Conservation (phyloP, 352 stramenopile genomes). For the Bremia lactucae region DNA sequence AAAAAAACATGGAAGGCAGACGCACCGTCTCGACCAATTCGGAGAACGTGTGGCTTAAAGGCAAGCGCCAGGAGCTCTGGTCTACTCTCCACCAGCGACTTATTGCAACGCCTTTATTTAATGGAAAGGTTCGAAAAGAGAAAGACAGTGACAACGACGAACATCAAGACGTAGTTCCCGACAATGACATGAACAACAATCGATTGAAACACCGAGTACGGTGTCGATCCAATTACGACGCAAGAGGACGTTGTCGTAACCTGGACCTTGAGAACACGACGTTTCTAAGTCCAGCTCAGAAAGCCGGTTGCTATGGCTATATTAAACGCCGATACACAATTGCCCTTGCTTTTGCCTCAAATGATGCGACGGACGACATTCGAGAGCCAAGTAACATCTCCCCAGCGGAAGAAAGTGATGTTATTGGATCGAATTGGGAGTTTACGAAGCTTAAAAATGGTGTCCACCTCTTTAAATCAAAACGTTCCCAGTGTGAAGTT, state of each 20-base stretch:
- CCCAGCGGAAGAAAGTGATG: constrained; percentile 13
- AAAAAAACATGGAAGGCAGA: too few relatives aligned
- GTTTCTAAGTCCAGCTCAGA: constrained; percentile 48
- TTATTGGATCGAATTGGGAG: constrained; percentile 39
- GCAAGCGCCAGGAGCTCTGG: constrained; percentile 23
- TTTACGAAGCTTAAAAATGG: constrained; percentile 54
- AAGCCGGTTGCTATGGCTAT: constrained; percentile 74
- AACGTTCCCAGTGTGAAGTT: constrained; percentile 60
- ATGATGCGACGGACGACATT: constrained; percentile 13
- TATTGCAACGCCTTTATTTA: constrained; percentile 5
- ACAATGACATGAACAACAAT: constrained; percentile 16
- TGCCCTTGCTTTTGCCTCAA: constrained; percentile 57
- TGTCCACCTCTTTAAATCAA: constrained; percentile 62
- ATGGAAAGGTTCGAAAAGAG: neutral
- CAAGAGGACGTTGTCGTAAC: constrained; percentile 1
- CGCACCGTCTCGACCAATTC: too few relatives aligned
- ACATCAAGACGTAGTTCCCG: constrained; percentile 11
- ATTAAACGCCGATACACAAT: constrained; percentile 68
- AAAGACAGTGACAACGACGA: constrained; percentile 14
- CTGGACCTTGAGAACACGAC: constrained; percentile 4
- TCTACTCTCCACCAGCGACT: constrained; percentile 16
- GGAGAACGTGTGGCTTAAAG: too few relatives aligned
- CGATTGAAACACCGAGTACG: constrained; percentile 10
- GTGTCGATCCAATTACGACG: constrained; percentile 15
- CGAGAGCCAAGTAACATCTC: constrained; percentile 23